Evolutionary conservation across 2,329 filamentous ascomycete species (phyloP).

Genomic region (Coleophoma crateriformis): DNA sequence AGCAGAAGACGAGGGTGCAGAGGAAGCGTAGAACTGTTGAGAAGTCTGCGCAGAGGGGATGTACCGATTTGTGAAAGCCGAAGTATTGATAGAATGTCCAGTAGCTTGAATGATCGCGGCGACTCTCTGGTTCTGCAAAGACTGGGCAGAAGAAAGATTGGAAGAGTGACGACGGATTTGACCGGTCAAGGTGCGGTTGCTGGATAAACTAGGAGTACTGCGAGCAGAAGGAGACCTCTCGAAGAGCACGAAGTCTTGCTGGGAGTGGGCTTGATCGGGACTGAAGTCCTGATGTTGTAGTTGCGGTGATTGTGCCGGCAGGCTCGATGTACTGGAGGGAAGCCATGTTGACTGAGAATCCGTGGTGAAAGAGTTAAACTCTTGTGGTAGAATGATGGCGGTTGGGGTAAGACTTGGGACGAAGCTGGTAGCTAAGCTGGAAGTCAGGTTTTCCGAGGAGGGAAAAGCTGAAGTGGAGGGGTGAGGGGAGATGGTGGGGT

Average conservation of each 20-base stretch:
- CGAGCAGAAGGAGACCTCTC: constrained; percentile 24
- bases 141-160: constrained; percentile 42
- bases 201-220: constrained; percentile 28
- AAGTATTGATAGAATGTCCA: constrained; percentile 46
- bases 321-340: constrained; percentile 61
- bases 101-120: constrained; percentile 53
- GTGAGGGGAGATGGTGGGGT: constrained; percentile 38
- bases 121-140: constrained; percentile 53
- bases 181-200: constrained; percentile 28
- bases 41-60: constrained; percentile 41
- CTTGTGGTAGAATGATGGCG: constrained; percentile 58
- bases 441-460: constrained; percentile 62
- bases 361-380: constrained; percentile 76
- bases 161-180: constrained; percentile 45
- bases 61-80: constrained; percentile 53
- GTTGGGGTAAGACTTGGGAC: constrained; percentile 46
- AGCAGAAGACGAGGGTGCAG: constrained; percentile 55
- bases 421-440: constrained; percentile 52
- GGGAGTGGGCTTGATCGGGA: constrained; percentile 10
- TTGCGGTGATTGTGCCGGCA: constrained; percentile 57
- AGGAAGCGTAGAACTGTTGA: constrained; percentile 62
- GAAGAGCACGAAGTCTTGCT: constrained; percentile 69
- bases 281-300: constrained; percentile 36
- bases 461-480: constrained; percentile 44
- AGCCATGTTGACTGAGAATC: constrained; percentile 76